Conservation (phyloP, 208 protist genomes). For the Acanthamoeba castellanii region DNA sequence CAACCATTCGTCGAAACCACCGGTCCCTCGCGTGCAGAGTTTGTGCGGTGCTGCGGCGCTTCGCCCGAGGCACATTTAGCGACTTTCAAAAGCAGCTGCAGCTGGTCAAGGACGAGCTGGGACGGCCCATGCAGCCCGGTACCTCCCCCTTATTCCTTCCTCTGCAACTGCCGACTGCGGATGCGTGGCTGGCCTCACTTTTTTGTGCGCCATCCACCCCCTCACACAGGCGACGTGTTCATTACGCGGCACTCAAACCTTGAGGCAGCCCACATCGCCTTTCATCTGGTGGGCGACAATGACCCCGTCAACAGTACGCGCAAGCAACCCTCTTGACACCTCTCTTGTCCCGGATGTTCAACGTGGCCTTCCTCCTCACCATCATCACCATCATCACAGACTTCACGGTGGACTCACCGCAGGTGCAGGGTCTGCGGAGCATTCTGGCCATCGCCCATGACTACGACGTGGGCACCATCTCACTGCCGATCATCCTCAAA, state of each 20-base stretch:
- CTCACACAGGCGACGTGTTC: constrained; percentile 76
- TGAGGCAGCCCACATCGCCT: constrained; percentile 63
- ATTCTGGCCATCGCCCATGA: constrained; percentile 33
- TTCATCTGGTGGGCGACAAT: constrained; percentile 77
- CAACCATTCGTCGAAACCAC: too few relatives aligned
- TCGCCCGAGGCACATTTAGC: constrained; percentile 25
- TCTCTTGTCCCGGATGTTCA: not conserved
- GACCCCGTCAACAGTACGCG: constrained; percentile 59
- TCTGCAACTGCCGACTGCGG: too few relatives aligned
- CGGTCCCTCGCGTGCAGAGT: not conserved
- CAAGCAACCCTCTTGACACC: not conserved
- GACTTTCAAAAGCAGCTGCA: constrained; percentile 26
- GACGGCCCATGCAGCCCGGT: constrained; percentile 32
- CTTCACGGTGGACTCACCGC: constrained; percentile 38
- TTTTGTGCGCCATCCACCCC: not conserved
- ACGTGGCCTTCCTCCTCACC: not conserved
- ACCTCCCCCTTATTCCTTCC: not conserved
- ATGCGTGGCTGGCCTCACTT: too few relatives aligned
- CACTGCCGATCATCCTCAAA: constrained; percentile 41
- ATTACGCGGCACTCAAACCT: constrained; percentile 81
- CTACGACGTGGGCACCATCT: constrained; percentile 50
- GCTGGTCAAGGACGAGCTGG: constrained; percentile 34
- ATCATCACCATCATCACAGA: not conserved
- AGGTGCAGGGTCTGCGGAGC: constrained; percentile 2
- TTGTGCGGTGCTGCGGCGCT: constrained; percentile 29